These are phyloP conservation scores for Volvox carteri DNA, from an alignment of 163 green algal species.

Conservation along the genomic window DNA sequence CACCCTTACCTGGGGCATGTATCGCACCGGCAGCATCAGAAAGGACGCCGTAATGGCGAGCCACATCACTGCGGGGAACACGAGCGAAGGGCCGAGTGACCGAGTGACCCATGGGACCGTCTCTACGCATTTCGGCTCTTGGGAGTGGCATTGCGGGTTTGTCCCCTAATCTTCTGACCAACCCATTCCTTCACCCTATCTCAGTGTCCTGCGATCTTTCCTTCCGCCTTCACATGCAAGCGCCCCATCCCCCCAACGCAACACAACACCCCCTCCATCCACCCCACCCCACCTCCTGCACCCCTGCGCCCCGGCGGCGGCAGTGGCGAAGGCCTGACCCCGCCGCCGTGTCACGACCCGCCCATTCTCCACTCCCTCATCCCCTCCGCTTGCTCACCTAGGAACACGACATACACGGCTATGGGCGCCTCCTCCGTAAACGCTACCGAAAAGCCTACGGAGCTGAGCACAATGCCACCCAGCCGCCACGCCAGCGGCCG, in stretches of 20 bases:
- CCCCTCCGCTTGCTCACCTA: constrained; percentile 40
- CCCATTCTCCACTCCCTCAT: background rate
- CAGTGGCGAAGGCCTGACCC: background rate
- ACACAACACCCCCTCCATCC: background rate
- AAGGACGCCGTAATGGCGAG: constrained; percentile 56
- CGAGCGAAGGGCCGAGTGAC: background rate
- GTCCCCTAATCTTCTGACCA: no score
- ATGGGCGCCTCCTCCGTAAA: constrained; percentile 64
- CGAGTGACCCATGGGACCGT: background rate
- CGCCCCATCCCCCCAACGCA: background rate
- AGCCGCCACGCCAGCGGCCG: constrained; percentile 54
- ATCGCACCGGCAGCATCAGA: constrained; percentile 63
- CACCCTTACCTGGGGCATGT: constrained; percentile 51
- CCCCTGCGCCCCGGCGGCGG: no score
- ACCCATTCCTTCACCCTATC: no score
- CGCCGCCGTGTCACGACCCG: background rate
- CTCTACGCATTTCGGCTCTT: no score
- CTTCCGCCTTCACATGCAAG: background rate
- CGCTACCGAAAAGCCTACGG: constrained; percentile 60
- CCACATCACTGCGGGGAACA: constrained; percentile 55
- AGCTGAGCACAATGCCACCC: constrained; percentile 33
- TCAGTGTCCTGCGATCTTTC: background rate
- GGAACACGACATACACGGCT: constrained; percentile 35
- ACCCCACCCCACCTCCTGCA: background rate
- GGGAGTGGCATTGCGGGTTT: no score